These are phyloP conservation scores for Rhizopus stolonifer DNA, from an alignment of 371 early-diverging fungal species.

Conservation along the genomic window DNA sequence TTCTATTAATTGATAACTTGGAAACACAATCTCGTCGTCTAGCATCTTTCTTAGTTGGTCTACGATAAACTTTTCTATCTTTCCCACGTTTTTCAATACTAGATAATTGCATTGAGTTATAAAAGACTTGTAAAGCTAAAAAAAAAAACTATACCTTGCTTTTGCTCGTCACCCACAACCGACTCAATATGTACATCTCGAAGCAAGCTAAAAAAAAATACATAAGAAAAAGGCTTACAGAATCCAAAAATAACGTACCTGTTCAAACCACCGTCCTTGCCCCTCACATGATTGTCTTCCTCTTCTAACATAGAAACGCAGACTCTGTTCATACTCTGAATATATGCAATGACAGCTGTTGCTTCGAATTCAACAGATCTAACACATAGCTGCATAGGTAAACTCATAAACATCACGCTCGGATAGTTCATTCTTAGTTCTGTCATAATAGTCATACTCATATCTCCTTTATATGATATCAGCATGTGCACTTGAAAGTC, in stretches of 20 bases:
- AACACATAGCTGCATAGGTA: slow-evolving; percentile 83
- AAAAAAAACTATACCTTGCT: slow-evolving; percentile 67
- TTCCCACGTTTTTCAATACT: slow-evolving; percentile 91
- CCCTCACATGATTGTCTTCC: slow-evolving; percentile 36
- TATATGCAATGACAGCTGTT: slow-evolving; percentile 83
- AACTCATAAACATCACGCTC: slow-evolving; percentile 84
- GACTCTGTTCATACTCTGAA: slow-evolving; percentile 70
- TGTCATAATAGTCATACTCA: slow-evolving; percentile 81
- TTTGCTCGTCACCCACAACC: slow-evolving; percentile 84
- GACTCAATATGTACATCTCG: slow-evolving; percentile 82
- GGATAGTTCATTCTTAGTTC: slow-evolving; percentile 92
- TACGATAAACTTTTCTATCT: slow-evolving; percentile 89
- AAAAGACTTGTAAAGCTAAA: no score
- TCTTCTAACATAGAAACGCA: slow-evolving; percentile 90
- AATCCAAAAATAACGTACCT: slow-evolving; percentile 21
- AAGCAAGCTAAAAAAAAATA: slow-evolving; percentile 54
- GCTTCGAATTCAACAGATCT: slow-evolving; percentile 86
- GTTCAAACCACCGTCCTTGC: slow-evolving; percentile 32
- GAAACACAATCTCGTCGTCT: slow-evolving; percentile 90
- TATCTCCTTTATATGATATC: slow-evolving; percentile 82
- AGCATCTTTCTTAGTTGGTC: slow-evolving; percentile 86
- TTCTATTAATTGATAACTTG: slow-evolving; percentile 66
- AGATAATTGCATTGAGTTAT: not conserved
- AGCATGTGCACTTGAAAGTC: slow-evolving; percentile 79
- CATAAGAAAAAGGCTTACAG: not conserved